Evolutionary conservation across 371 early-diverging fungal genomes (phyloP), one percentile per base, ranked within the genome.

Genomic region (Actinomucor elegans): DNA sequence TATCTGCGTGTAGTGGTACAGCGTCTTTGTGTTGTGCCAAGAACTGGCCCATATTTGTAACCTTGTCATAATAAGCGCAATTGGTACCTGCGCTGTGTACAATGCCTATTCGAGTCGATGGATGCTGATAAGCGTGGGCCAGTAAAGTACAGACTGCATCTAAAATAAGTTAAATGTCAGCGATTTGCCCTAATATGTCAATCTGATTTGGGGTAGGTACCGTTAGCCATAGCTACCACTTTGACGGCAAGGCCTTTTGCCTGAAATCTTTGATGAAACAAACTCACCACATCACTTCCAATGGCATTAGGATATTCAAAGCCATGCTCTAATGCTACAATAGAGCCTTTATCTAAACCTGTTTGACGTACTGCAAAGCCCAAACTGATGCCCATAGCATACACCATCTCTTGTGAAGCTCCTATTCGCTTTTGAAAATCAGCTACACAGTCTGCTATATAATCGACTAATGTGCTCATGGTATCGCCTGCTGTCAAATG

Each of bases 21-120:
- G 51, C 47, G 11, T 56, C 29, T 34, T 63, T 37, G 28, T 52
- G 43, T 10, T 52, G 33, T 32, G 32, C 21, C 26, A 42, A 34
- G 23, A 69, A 59, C 8, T 49, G 54, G 27, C 46, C 49, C 53
- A 73, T 67, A 40, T 73, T 73, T 34, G 61, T 37, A 5, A 73
- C 57, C 14, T 64, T 61, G 26, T 77, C 77, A 34, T 77, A 77
- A 71, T 96, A 98, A 24, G 96, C 93, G 40, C 94, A 94, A 63
- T 98, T 98, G 41, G 96, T 92, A 33, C 98, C 98, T 7, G 96
- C 94, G 54, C 94, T 94, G 42, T 94, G 85, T 56, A 98, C 92
- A 43, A 94, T 89, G 28, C 94, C 94, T 49, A 95, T 78, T 62
- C 86, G 83, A 27, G 94, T 94, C 37, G 86, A 83, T 10, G 92